These are phyloP conservation scores for Cucurbita moschata DNA, from an alignment of 306 rosid genomes.

Conservation along the genomic window DNA sequence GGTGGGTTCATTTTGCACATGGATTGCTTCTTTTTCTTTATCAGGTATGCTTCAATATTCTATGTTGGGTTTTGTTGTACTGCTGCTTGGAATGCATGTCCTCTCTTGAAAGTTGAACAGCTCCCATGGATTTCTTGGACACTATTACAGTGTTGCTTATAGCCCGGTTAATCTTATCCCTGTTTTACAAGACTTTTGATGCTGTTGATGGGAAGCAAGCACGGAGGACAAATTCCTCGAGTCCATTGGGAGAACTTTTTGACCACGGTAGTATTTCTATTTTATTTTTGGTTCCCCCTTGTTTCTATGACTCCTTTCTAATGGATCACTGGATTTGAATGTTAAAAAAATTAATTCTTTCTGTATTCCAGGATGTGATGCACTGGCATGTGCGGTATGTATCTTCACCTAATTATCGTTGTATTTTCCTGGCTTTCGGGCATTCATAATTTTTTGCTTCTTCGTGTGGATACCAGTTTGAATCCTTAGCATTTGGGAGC, in stretches of 20 bases:
- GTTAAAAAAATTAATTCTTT: slow-evolving; percentile 7
- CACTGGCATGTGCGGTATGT: slow-evolving; percentile 95
- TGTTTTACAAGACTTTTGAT: slow-evolving; percentile 66
- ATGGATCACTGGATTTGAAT: background rate
- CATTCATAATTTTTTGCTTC: background rate
- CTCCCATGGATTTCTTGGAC: background rate
- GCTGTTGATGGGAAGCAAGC: slow-evolving; percentile 99
- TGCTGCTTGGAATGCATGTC: background rate
- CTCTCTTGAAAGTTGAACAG: background rate
- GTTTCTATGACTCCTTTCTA: background rate
- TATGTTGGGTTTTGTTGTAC: background rate
- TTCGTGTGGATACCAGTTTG: slow-evolving; percentile 40
- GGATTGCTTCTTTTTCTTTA: slow-evolving; percentile 87
- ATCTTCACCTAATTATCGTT: background rate
- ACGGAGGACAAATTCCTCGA: slow-evolving; percentile 84
- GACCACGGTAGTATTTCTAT: slow-evolving; percentile 59
- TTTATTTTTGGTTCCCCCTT: background rate
- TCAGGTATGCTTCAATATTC: slow-evolving; percentile 39
- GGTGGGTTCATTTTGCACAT: slow-evolving; percentile 92
- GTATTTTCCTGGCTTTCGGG: background rate
- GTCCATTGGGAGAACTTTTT: slow-evolving; percentile 93
- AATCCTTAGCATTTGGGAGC: slow-evolving; percentile 86
- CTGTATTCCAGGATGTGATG: slow-evolving; percentile 88
- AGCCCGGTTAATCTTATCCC: background rate
- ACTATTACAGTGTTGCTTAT: background rate